Evolutionary conservation across 371 early-diverging fungal genomes (phyloP), one percentile per base, ranked within the genome.

Genomic region (Nosema granulosis): DNA sequence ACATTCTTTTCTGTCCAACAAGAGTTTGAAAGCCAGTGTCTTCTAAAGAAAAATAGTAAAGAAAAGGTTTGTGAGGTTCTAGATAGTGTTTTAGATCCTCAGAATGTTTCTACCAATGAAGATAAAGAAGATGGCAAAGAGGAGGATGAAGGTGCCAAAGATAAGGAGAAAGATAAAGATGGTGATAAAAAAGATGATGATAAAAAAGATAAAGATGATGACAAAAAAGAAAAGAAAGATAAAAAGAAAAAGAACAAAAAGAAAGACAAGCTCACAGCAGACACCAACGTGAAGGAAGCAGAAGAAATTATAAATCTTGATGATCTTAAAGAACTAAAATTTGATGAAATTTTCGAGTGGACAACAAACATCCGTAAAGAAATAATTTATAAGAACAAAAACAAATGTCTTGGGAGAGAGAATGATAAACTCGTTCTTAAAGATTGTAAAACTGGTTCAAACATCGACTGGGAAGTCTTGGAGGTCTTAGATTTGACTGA

Each of bases 111-210:
- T 43, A 16, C 6, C 6, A 43, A 11, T 3, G 24, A 63, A 63
- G 43, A 63, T 35, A 37, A 38, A 38, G 49, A 63, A 1, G 29
- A 37, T 11, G 31, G 6, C 38, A 63, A 71, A 61, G 72, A 71
- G 35, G 62, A 52, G 26, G 54, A 29, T 13, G 43, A 50, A 3
- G 50, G 18, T 26, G 37, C 22, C 0, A 51, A 73, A 63, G n/a
- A 34, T 18, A 29, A 59, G 12, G 43, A 72, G 34, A 18, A 61
- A 32, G 32, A 32, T 12, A 51, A 49, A 31, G 35, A 62, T 37
- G 58, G 37, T 37, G 49, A 51, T 22, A 50, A 61, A 18, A 0
- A 26, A 2, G 20, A 59, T 34, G 11, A 38, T 31, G 28, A 50
- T 50, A 16, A 50, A 26, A 65, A 51, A 35, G 34, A 49, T 0